A percentile compares a stretch with the other conserved stretches of the same genome.
Evolutionary conservation across 108 stramenopile species (phyloP).

Genomic region (Stephanodiscus minutulus): DNA sequence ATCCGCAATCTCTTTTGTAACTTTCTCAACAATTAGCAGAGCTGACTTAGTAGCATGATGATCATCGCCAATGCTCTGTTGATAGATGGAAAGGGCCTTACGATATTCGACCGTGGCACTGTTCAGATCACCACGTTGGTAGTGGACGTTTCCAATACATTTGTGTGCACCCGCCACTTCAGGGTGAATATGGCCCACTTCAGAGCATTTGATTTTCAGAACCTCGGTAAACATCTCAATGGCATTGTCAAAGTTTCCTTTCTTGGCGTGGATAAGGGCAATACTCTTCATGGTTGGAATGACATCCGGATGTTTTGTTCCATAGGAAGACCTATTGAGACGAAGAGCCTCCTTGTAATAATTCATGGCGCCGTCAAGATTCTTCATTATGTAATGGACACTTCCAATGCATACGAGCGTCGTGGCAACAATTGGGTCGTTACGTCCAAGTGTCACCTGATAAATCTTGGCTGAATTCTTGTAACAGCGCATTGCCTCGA

Average conservation of each 20-base stretch:
- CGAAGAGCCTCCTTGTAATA: constrained; percentile 81
- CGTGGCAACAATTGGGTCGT: constrained; percentile 75
- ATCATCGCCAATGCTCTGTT: constrained; percentile 66
- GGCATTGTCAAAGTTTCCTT: constrained; percentile 66
- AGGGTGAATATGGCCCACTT: constrained; percentile 68
- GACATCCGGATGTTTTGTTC: constrained; percentile 81
- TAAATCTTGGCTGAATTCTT: constrained; percentile 81
- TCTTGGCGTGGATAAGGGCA: constrained; percentile 75
- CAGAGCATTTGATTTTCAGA: constrained; percentile 67
- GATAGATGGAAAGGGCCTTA: constrained; percentile 72
- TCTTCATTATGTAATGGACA: constrained; percentile 74
- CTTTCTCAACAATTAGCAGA: constrained; percentile 27
- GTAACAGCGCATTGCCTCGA: constrained; percentile 80
- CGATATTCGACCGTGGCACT: constrained; percentile 75
- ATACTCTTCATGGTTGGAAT: constrained; percentile 84
- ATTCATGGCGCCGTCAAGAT: constrained; percentile 77
- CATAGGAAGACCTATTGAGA: constrained; percentile 77
- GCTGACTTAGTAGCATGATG: constrained; percentile 45
- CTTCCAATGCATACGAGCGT: constrained; percentile 83
- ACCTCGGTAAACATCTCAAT: constrained; percentile 77
- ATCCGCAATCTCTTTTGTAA: constrained; percentile 25
- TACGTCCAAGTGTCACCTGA: constrained; percentile 69
- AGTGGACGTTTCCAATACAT: constrained; percentile 82
- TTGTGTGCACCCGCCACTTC: constrained; percentile 84
- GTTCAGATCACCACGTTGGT: constrained; percentile 74